Conservation (phyloP, 352 stramenopile species). For the Phytophthora cryptogea region DNA sequence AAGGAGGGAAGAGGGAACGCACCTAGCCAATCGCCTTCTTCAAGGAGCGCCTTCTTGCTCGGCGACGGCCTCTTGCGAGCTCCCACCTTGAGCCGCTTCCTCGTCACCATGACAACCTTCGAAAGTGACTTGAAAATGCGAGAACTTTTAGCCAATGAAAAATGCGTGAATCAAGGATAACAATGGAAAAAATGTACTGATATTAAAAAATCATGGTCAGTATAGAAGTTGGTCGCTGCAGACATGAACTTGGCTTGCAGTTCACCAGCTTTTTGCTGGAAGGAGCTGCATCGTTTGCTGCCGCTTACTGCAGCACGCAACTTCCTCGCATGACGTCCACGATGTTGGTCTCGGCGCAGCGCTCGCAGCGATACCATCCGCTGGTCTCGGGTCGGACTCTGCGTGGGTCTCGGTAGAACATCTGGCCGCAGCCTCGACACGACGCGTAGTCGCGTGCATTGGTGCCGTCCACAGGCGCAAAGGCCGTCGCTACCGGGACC, state of each 20-base stretch:
- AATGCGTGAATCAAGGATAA: not conserved
- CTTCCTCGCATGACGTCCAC: conserved; percentile 56
- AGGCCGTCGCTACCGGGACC: conserved; percentile 32
- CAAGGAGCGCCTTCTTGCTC: not conserved
- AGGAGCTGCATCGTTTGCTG: not conserved
- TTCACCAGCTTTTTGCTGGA: not conserved
- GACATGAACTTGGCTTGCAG: not conserved
- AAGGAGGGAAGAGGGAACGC: not conserved
- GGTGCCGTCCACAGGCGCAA: conserved; percentile 43
- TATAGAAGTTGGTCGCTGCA: no score
- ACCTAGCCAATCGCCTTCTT: not conserved
- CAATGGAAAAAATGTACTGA: no score
- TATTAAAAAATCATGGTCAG: no score
- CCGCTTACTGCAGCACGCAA: conserved; percentile 54
- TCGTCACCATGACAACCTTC: conserved; percentile 1
- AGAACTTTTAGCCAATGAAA: not conserved
- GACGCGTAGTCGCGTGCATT: conserved; percentile 42
- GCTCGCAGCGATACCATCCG: conserved; percentile 69
- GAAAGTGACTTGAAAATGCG: not conserved
- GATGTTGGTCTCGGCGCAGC: conserved; percentile 57
- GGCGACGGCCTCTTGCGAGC: not conserved
- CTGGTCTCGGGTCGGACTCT: conserved; percentile 65
- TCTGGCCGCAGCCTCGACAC: conserved; percentile 65
- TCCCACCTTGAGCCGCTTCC: not conserved
- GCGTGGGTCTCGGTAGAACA: conserved; percentile 62